Evolutionary conservation across 2,329 filamentous ascomycete species (phyloP).

Genomic region (Scedosporium dehoogii): DNA sequence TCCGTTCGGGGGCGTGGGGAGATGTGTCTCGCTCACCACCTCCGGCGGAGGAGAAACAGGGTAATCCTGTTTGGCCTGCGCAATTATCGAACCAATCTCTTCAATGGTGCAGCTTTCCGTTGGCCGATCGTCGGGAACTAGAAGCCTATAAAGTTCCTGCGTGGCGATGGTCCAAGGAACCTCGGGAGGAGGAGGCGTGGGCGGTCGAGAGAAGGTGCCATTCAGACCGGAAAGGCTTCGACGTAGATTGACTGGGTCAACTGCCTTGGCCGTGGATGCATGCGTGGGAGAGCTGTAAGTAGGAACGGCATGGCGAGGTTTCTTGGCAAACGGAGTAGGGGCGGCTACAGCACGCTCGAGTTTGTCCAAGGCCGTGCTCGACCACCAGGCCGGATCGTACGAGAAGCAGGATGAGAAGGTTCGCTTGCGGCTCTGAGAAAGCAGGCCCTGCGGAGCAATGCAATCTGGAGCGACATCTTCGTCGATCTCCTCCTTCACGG

Average conservation of each 20-base stretch:
- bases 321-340: slow-evolving; percentile 39
- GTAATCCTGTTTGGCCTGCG: slow-evolving; percentile 1
- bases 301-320: slow-evolving; percentile 45
- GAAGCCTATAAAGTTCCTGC: slow-evolving; percentile 68
- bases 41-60: background rate
- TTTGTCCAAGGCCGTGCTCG: slow-evolving; percentile 51
- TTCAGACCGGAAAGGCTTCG: slow-evolving; percentile 47
- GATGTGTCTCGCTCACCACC: slow-evolving; percentile 10
- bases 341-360: slow-evolving; percentile 52
- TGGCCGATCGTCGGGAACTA: slow-evolving; percentile 68
- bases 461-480: slow-evolving; percentile 18
- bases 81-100: slow-evolving; percentile 49
- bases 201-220: slow-evolving; percentile 30
- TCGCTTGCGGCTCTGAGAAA: slow-evolving; percentile 29
- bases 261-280: slow-evolving; percentile 72
- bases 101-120: slow-evolving; percentile 68
- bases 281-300: slow-evolving; percentile 84
- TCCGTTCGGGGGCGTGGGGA: slow-evolving; percentile 15
- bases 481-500: slow-evolving; percentile 16
- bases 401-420: slow-evolving; percentile 22
- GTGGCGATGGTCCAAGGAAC: slow-evolving; percentile 81
- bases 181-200: slow-evolving; percentile 65
- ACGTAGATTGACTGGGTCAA: slow-evolving; percentile 55
- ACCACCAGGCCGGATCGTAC: slow-evolving; percentile 68
- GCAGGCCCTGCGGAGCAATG: background rate